phyloP scores from a whole-genome alignment of 2,329 filamentous ascomycete species.

The Thielaviopsis musarum region DNA sequence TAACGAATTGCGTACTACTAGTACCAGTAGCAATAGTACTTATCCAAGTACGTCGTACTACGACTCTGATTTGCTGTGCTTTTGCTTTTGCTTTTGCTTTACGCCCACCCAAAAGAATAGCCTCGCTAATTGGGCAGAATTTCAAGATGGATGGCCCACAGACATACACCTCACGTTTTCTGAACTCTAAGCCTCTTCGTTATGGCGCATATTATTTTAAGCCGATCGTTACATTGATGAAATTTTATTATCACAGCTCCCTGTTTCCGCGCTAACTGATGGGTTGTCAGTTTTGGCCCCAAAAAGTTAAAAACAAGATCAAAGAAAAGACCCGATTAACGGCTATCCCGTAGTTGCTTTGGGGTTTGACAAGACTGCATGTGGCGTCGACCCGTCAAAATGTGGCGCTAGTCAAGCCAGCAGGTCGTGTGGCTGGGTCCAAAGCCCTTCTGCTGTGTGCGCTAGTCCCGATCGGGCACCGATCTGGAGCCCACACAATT shows the following conservation, averaged over 20 bases:
- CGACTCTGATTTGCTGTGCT: no score
- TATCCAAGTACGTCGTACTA: no score
- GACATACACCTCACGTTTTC: no score
- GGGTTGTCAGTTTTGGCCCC: not conserved
- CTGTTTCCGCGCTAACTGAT: not conserved
- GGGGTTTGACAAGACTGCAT: not conserved
- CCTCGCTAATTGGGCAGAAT: no score
- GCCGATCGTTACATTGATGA: no score
- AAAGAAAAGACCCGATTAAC: not conserved
- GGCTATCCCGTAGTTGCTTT: not conserved
- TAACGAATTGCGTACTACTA: no score
- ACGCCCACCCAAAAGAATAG: no score
- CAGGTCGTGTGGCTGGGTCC: constrained; percentile 2
- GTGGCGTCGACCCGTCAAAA: not conserved
- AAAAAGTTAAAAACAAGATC: not conserved
- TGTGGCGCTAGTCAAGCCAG: not conserved
- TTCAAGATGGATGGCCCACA: no score
- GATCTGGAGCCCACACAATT: constrained; percentile 10
- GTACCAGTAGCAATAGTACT: no score
- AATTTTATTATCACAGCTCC: no score
- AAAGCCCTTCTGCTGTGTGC: constrained; percentile 12
- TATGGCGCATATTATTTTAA: no score
- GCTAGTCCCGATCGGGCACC: constrained; percentile 10
- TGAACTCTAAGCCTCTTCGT: no score
- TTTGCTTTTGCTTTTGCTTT: not conserved